These are phyloP conservation scores for Chaetomium sp. DNA, from an alignment of 2,329 filamentous ascomycete species.

Conservation along the genomic window DNA sequence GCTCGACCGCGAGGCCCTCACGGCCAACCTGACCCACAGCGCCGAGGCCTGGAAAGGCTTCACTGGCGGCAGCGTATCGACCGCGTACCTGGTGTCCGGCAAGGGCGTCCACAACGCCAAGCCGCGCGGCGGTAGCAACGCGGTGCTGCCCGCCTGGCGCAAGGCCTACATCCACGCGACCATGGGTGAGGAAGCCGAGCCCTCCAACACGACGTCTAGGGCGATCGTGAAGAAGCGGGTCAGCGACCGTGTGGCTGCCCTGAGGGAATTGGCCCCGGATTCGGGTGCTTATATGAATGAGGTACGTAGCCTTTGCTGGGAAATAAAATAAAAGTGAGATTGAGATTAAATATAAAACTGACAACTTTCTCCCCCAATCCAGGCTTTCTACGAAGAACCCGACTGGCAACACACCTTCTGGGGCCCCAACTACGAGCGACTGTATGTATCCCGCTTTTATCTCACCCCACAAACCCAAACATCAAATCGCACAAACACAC, in stretches of 20 bases:
- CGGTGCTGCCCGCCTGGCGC: constrained; percentile 48
- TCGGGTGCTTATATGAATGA: constrained; percentile 43
- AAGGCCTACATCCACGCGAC: constrained; percentile 34
- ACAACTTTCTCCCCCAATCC: constrained; percentile 7
- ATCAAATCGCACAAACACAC: not conserved
- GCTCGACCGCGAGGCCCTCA: constrained; percentile 33
- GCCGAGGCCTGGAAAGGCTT: constrained; percentile 34
- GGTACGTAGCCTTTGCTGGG: constrained; percentile 25
- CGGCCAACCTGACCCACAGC: constrained; percentile 29
- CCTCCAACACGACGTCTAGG: constrained; percentile 30
- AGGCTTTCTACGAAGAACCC: constrained; percentile 20
- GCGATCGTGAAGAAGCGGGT: constrained; percentile 24
- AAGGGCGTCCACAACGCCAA: constrained; percentile 38
- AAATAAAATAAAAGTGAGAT: not conserved
- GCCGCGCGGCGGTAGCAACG: constrained; percentile 38
- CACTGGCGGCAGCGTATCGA: constrained; percentile 24
- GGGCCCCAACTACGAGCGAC: constrained; percentile 32
- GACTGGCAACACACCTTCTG: constrained; percentile 35
- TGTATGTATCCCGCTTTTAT: constrained; percentile 21
- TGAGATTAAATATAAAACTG: not conserved
- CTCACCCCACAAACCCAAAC: not conserved
- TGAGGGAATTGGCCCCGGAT: constrained; percentile 35
- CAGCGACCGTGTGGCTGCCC: constrained; percentile 26
- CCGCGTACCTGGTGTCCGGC: constrained; percentile 37
- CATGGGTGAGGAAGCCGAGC: constrained; percentile 21